These are phyloP conservation scores for Flaveria floridana DNA, from an alignment of 140 eudicot species.

Conservation along the genomic window DNA sequence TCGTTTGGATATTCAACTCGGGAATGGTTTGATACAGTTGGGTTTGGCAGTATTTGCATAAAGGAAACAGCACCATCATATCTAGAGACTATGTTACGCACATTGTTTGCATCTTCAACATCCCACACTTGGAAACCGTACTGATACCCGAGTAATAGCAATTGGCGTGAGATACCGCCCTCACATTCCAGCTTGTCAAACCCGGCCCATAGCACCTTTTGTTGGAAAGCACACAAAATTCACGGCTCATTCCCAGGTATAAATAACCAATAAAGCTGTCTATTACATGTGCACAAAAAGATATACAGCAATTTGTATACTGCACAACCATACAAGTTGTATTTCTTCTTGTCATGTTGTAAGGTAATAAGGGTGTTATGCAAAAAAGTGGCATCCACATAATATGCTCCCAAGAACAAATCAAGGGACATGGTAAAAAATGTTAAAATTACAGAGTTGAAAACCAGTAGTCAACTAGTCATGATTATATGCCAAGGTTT, in stretches of 20 bases:
- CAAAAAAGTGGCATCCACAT: background rate
- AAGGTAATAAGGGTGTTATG: background rate
- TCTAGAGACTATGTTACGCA: slow-evolving; percentile 63
- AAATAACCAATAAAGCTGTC: slow-evolving; percentile 5
- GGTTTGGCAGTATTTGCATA: slow-evolving; percentile 77
- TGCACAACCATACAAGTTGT: background rate
- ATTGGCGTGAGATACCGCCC: slow-evolving; percentile 43
- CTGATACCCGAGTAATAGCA: slow-evolving; percentile 77
- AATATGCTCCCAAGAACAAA: background rate
- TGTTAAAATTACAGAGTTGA: background rate
- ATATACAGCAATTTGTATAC: background rate
- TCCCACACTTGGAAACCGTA: slow-evolving; percentile 96
- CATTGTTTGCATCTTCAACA: slow-evolving; percentile 81
- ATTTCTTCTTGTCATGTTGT: background rate
- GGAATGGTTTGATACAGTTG: slow-evolving; percentile 38
- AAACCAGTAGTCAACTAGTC: background rate
- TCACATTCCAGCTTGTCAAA: slow-evolving; percentile 79
- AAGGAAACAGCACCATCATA: slow-evolving; percentile 86
- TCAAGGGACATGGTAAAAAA: background rate
- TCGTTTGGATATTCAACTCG: slow-evolving; percentile 52
- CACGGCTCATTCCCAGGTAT: background rate
- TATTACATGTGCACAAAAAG: background rate
- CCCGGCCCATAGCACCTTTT: slow-evolving; percentile 87
- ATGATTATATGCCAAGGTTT: background rate
- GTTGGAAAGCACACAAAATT: background rate